These are phyloP conservation scores for Gyromitra esculenta DNA, from an alignment of 2,329 filamentous ascomycete genomes.

Conservation along the genomic window DNA sequence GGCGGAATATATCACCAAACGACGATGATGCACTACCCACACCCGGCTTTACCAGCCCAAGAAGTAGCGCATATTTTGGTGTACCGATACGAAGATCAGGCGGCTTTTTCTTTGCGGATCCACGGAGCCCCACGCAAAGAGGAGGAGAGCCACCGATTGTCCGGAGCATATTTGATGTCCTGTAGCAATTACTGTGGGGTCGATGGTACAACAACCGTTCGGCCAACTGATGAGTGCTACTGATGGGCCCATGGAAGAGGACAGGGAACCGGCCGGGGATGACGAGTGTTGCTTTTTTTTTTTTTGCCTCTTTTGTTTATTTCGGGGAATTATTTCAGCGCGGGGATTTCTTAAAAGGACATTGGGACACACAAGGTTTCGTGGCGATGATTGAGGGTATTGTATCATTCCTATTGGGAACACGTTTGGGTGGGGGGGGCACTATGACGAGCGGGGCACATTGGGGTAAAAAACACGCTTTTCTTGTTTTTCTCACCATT, in stretches of 20 bases:
- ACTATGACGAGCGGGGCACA: slow-evolving; percentile 15
- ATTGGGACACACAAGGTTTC: slow-evolving; percentile 28
- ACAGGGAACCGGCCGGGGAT: neutral
- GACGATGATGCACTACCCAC: slow-evolving; percentile 46
- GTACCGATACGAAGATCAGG: slow-evolving; percentile 49
- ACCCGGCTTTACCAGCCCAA: slow-evolving; percentile 51
- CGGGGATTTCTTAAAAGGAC: slow-evolving; percentile 27
- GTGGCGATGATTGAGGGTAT: slow-evolving; percentile 30
- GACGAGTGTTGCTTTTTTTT: slow-evolving; percentile 15
- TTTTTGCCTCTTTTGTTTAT: slow-evolving; percentile 34
- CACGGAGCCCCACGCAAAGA: slow-evolving; percentile 56
- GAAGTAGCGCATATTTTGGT: slow-evolving; percentile 54
- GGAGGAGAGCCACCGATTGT: slow-evolving; percentile 56
- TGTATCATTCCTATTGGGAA: slow-evolving; percentile 34
- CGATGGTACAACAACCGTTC: slow-evolving; percentile 49
- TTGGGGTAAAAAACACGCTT: slow-evolving; percentile 33
- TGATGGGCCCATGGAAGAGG: neutral
- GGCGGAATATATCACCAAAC: slow-evolving; percentile 31
- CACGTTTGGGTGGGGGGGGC: neutral
- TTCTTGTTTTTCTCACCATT: slow-evolving; percentile 28
- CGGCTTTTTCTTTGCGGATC: slow-evolving; percentile 55
- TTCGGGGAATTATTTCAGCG: slow-evolving; percentile 35
- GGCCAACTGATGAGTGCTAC: slow-evolving; percentile 37
- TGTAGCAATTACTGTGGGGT: slow-evolving; percentile 57
- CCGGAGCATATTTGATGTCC: slow-evolving; percentile 58